Conservation (phyloP, 305 asterid species). For the Withania somnifera region DNA sequence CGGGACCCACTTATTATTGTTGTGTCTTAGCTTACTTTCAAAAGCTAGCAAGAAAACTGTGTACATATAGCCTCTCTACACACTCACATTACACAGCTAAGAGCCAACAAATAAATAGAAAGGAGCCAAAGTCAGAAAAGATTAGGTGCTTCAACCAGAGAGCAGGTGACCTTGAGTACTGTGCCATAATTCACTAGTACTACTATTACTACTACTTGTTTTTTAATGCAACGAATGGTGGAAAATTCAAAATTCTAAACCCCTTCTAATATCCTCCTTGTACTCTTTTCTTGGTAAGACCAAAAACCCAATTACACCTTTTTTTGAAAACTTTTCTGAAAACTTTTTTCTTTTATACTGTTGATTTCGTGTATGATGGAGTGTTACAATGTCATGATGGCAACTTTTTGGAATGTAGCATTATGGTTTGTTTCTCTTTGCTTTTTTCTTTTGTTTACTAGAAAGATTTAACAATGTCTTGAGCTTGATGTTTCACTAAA, state of each 20-base stretch:
- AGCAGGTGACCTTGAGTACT: constrained; percentile 2
- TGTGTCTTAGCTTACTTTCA: not conserved
- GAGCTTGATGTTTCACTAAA: constrained; percentile 5
- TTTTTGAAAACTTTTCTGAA: not conserved
- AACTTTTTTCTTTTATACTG: not conserved
- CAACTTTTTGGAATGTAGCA: constrained; percentile 21
- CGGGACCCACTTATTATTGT: no score
- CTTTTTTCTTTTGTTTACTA: constrained; percentile 1
- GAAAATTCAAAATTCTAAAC: constrained; percentile 1
- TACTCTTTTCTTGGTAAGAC: constrained; percentile 46
- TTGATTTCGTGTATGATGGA: not conserved
- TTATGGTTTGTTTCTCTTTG: not conserved
- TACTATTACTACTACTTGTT: not conserved
- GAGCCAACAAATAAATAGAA: not conserved
- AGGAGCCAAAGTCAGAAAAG: not conserved
- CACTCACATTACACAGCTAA: not conserved
- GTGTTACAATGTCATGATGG: constrained; percentile 26
- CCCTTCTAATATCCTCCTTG: no score
- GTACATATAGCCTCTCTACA: not conserved
- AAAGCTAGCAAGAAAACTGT: not conserved
- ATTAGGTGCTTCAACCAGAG: not conserved
- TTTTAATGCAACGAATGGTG: not conserved
- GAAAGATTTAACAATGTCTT: constrained; percentile 5
- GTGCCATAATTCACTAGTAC: not conserved
- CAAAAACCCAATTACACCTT: not conserved